Percentiles rank a stretch among this genome's conserved stretches.
Evolutionary conservation across 2,329 filamentous ascomycete species (phyloP).

Genomic region (Aspergillus pseudonomiae): DNA sequence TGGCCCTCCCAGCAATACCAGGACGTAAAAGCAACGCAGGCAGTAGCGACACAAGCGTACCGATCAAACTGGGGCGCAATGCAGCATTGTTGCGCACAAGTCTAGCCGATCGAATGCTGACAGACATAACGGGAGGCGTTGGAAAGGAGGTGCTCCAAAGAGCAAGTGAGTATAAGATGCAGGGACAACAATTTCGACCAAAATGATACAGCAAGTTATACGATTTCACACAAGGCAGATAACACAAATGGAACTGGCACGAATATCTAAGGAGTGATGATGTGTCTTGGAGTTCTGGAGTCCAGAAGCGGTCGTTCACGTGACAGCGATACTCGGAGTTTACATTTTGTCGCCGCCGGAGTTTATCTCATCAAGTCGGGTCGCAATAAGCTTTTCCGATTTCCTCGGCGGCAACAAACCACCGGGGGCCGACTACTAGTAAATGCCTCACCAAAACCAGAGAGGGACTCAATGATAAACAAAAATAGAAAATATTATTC

Average conservation of each 20-base stretch:
- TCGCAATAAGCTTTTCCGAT: slow-evolving; percentile 4
- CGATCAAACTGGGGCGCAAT: slow-evolving; percentile 32
- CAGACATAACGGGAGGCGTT: slow-evolving; percentile 40
- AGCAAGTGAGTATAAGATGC: slow-evolving; percentile 24
- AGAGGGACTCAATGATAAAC: not conserved
- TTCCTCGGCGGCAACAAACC: not conserved
- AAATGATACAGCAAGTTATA: not conserved
- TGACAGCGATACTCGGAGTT: slow-evolving; percentile 19
- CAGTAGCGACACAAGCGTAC: slow-evolving; percentile 23
- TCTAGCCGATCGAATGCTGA: slow-evolving; percentile 42
- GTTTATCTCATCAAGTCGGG: slow-evolving; percentile 6
- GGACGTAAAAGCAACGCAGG: not conserved
- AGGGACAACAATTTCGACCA: slow-evolving; percentile 17
- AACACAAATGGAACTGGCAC: slow-evolving; percentile 7
- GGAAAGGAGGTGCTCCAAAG: slow-evolving; percentile 27
- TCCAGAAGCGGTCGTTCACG: slow-evolving; percentile 18
- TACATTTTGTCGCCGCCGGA: slow-evolving; percentile 16
- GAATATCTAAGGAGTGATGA: slow-evolving; percentile 13
- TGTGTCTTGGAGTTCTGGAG: slow-evolving; percentile 19
- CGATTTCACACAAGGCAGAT: not conserved
- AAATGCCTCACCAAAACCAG: not conserved
- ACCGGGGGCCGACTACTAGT: not conserved
- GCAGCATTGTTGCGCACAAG: slow-evolving; percentile 41
- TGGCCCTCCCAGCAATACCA: not conserved
- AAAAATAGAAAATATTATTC: not conserved